phyloP scores from a whole-genome alignment of 169 alveolate species.

The Pseudocohnilembus persalinus region DNA sequence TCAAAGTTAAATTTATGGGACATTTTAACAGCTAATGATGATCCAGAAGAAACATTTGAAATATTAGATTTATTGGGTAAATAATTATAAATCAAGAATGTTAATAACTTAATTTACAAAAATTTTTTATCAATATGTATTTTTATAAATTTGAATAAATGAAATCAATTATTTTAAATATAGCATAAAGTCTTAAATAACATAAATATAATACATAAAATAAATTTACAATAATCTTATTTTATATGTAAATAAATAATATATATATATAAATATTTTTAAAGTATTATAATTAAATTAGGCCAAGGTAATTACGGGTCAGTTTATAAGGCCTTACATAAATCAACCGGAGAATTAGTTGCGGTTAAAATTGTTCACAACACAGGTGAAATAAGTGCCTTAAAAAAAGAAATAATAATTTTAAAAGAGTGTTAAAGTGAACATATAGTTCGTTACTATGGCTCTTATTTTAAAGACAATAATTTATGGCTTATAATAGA shows the following conservation, averaged over 20 bases:
- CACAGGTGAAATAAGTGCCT: constrained; percentile 60
- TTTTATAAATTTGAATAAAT: too few relatives aligned
- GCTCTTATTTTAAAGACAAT: constrained; percentile 73
- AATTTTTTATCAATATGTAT: too few relatives aligned
- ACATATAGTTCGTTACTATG: constrained; percentile 75
- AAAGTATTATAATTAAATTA: constrained; percentile 2
- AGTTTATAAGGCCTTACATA: constrained; percentile 77
- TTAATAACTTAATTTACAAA: too few relatives aligned
- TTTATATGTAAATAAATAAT: background rate
- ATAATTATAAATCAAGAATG: background rate
- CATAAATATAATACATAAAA: too few relatives aligned
- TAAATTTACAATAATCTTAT: background rate
- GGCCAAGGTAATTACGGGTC: constrained; percentile 85
- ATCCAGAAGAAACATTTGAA: constrained; percentile 33
- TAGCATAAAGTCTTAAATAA: background rate
- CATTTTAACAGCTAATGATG: constrained; percentile 11
- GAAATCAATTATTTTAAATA: too few relatives aligned
- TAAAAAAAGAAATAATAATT: constrained; percentile 77
- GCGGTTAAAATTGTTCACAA: constrained; percentile 80
- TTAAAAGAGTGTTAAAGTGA: constrained; percentile 75
- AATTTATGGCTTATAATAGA: constrained; percentile 86
- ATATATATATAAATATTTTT: too few relatives aligned
- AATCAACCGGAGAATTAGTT: constrained; percentile 69
- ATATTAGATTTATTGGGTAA: constrained; percentile 22
- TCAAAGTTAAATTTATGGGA: constrained; percentile 3